Conservation (phyloP, 306 rosid genomes). For the Prunus salicina region DNA sequence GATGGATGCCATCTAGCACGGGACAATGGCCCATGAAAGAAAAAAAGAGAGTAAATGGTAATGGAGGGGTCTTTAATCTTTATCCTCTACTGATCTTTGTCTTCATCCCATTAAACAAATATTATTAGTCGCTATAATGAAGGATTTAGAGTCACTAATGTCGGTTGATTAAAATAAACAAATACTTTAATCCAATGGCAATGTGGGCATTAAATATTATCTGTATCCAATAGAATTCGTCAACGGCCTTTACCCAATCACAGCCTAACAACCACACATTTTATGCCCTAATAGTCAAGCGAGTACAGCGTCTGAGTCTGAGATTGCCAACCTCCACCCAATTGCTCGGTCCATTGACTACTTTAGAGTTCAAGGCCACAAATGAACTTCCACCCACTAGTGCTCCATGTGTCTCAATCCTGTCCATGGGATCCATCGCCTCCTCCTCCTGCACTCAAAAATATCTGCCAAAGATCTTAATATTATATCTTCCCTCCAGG, state of each 20-base stretch:
- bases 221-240: background rate
- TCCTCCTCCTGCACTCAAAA: conserved; percentile 31
- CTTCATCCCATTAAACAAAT: background rate
- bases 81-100: background rate
- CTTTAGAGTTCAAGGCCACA: conserved; percentile 33
- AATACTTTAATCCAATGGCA: no score
- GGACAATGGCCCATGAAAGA: background rate
- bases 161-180: background rate
- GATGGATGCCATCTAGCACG: background rate
- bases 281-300: background rate
- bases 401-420: conserved; percentile 32
- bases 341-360: conserved; percentile 7
- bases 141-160: conserved; percentile 10
- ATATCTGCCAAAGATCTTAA: conserved; percentile 35
- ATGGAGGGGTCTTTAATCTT: no score
- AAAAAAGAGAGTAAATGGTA: no score
- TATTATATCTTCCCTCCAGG: background rate
- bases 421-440: conserved; percentile 21
- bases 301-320: background rate
- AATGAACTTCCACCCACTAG: background rate
- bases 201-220: no score
- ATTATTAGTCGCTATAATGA: background rate
- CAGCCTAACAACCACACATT: background rate
- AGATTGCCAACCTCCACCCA: conserved; percentile 1
- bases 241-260: background rate